Conservation (phyloP, 1,284 basidiomycete genomes). For the Ceratobasidium sp. region DNA sequence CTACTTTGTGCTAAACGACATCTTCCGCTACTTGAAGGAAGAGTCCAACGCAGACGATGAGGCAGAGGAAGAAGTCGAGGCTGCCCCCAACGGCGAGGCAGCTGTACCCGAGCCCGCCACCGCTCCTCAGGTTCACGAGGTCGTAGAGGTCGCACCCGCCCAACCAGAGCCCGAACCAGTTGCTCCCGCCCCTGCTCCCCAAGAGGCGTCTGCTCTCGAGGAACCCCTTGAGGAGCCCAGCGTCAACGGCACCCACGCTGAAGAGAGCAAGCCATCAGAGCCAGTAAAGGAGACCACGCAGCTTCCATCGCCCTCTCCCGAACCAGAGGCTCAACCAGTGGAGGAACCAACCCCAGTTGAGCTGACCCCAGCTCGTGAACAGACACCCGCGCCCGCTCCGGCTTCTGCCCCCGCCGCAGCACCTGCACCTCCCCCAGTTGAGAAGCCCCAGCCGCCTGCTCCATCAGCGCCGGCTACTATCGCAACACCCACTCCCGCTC, state of each 20-base stretch:
- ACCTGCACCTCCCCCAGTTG: constrained; percentile 52
- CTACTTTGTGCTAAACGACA: constrained; percentile 99
- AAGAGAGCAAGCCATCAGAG: constrained; percentile 34
- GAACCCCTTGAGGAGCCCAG: constrained; percentile 50
- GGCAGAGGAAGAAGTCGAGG: constrained; percentile 57
- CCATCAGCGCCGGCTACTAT: constrained; percentile 53
- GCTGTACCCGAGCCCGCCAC: constrained; percentile 49
- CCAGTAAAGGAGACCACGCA: constrained; percentile 47
- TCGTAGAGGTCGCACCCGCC: constrained; percentile 50
- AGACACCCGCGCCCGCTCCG: constrained; percentile 56
- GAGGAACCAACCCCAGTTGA: constrained; percentile 50
- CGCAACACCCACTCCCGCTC: constrained; percentile 60
- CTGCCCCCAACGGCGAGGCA: constrained; percentile 45
- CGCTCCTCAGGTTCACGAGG: constrained; percentile 52
- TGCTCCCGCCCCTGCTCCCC: constrained; percentile 57
- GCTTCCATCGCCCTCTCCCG: constrained; percentile 52
- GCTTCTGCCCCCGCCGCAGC: constrained; percentile 54
- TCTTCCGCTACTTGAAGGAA: constrained; percentile 96
- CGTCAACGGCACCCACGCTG: constrained; percentile 39
- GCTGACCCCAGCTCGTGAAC: constrained; percentile 52
- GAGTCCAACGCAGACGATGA: constrained; percentile 88
- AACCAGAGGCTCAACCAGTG: constrained; percentile 52
- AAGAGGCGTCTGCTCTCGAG: constrained; percentile 53
- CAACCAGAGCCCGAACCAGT: constrained; percentile 53
- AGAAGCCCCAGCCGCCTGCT: constrained; percentile 57